phyloP scores from a whole-genome alignment of 441 rosid genomes.

The Euphorbia schlechtendalii region DNA sequence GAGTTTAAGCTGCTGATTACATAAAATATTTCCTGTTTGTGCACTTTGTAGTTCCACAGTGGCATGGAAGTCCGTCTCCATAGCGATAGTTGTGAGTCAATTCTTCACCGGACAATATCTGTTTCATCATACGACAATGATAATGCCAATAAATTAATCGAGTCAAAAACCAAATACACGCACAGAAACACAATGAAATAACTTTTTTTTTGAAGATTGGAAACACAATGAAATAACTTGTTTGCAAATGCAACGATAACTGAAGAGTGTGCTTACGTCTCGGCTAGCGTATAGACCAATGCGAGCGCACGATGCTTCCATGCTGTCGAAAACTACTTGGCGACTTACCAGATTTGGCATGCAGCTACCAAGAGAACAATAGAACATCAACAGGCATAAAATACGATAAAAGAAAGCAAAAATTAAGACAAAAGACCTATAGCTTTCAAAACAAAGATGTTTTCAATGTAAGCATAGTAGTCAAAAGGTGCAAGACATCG shows the following conservation, averaged over 20 bases:
- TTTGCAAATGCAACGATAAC: neutral
- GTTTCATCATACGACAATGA: conserved; percentile 30
- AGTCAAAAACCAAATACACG: conserved; percentile 11
- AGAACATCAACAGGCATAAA: conserved; percentile 15
- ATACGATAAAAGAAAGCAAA: neutral
- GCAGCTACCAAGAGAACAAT: conserved; percentile 52
- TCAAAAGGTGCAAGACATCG: too few species aligned
- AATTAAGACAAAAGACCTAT: neutral
- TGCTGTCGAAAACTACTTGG: conserved; percentile 87
- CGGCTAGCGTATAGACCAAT: conserved; percentile 87
- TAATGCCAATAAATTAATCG: conserved; percentile 12
- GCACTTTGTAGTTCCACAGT: conserved; percentile 61
- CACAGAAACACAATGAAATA: neutral
- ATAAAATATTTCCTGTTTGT: too few species aligned
- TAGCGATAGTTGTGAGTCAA: conserved; percentile 60
- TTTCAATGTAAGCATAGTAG: too few species aligned
- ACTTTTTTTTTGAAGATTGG: too few species aligned
- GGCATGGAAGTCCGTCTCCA: conserved; percentile 54
- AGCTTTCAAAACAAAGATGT: neutral
- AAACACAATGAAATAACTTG: too few species aligned
- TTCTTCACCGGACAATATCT: conserved; percentile 92
- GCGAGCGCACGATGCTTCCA: conserved; percentile 71
- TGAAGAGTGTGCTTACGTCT: conserved; percentile 57
- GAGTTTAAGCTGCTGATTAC: too few species aligned
- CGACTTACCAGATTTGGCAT: conserved; percentile 69